phyloP scores from a whole-genome alignment of 768 basidiomycete genomes.

The Cystobasidium tubakii region DNA sequence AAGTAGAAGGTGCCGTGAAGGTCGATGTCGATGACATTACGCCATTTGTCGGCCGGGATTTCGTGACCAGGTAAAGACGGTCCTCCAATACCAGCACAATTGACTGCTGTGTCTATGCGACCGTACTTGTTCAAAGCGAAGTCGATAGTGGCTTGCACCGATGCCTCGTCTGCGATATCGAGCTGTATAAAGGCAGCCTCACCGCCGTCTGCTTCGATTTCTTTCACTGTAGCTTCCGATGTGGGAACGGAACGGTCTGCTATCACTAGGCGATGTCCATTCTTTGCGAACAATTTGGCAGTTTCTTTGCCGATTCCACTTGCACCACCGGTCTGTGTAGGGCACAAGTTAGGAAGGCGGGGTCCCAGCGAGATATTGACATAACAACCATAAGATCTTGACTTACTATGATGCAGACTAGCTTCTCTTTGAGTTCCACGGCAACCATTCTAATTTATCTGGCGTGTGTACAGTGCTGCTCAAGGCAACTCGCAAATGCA shows the following conservation, averaged over 20 bases:
- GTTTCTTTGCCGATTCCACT: neutral
- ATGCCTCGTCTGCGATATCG: neutral
- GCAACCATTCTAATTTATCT: neutral
- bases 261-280: neutral
- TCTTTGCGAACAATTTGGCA: neutral
- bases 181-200: neutral
- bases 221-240: constrained; percentile 2
- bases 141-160: neutral
- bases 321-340: neutral
- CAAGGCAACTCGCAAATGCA: too few species aligned
- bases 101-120: constrained; percentile 11
- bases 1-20: constrained; percentile 17
- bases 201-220: neutral
- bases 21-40: constrained; percentile 14
- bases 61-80: neutral
- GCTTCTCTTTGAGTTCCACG: constrained; percentile 1
- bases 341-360: neutral
- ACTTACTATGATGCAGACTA: neutral
- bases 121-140: neutral
- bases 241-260: neutral
- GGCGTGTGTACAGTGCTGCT: neutral
- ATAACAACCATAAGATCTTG: too few species aligned
- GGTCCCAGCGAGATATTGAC: too few species aligned
- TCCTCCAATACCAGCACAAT: constrained; percentile 21
- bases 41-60: neutral